Evolutionary conservation across 768 basidiomycete genomes (phyloP).

Genomic region (Hemileccinum impolitum): DNA sequence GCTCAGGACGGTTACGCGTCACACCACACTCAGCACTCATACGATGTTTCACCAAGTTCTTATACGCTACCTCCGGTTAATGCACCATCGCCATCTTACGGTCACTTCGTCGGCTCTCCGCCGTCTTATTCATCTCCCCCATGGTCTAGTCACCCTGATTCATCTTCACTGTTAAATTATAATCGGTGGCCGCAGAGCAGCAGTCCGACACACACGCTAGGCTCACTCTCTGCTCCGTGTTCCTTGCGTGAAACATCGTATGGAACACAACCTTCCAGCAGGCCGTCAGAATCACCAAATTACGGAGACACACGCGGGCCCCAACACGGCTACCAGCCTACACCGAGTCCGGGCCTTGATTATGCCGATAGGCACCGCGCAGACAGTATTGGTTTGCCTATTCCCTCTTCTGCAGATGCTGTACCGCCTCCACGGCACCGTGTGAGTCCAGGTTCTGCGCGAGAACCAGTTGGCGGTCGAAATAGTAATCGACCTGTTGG

Average conservation of each 20-base stretch:
- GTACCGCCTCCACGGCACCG: conserved; percentile 58
- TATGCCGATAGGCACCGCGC: conserved; percentile 36
- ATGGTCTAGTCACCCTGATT: conserved; percentile 28
- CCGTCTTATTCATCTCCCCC: conserved; percentile 27
- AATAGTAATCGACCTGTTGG: conserved; percentile 66
- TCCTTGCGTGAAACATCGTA: conserved; percentile 30
- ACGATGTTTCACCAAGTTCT: conserved; percentile 26
- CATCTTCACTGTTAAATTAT: conserved; percentile 29
- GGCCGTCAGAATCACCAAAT: conserved; percentile 36
- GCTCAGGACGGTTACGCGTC: conserved; percentile 25
- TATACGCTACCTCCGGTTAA: conserved; percentile 34
- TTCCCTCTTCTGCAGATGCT: conserved; percentile 38
- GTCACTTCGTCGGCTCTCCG: conserved; percentile 22
- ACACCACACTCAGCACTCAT: conserved; percentile 25
- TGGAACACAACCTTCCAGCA: conserved; percentile 29
- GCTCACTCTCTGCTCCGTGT: conserved; percentile 24
- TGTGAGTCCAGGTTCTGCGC: conserved; percentile 48
- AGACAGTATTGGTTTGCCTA: conserved; percentile 27
- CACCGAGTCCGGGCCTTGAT: conserved; percentile 36
- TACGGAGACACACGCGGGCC: conserved; percentile 26
- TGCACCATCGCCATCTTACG: conserved; percentile 26
- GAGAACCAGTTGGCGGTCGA: conserved; percentile 44
- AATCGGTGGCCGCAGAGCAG: conserved; percentile 28
- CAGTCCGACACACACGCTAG: conserved; percentile 28
- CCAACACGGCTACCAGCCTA: conserved; percentile 38